phyloP scores from a whole-genome alignment of 257 asterid genomes.

The Solanum neorickii region DNA sequence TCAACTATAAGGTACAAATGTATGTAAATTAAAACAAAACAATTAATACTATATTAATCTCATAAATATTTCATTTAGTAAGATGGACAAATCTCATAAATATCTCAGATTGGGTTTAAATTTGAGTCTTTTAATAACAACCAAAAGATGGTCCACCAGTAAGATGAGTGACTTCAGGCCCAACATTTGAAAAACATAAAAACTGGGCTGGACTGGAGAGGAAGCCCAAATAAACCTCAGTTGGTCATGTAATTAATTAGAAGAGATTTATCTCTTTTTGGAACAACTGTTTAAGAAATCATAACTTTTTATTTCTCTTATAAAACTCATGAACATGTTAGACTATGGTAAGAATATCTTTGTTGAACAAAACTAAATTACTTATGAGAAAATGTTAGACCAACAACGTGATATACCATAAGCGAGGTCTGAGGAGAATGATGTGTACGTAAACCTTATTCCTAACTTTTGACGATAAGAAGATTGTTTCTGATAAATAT shows the following conservation, averaged over 20 bases:
- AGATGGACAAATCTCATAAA: background rate
- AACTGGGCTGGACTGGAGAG: background rate
- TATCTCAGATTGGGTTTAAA: background rate
- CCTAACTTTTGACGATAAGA: too few relatives aligned
- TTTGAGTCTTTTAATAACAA: background rate
- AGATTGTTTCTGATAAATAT: too few relatives aligned
- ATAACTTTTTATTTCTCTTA: background rate
- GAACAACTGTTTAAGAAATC: background rate
- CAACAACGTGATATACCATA: too few relatives aligned
- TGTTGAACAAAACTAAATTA: background rate
- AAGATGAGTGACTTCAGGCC: background rate
- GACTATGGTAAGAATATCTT: background rate
- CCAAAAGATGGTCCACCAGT: background rate
- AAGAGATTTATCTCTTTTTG: background rate
- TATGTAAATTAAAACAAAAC: background rate
- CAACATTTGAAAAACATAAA: background rate
- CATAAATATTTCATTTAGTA: background rate
- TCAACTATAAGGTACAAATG: background rate
- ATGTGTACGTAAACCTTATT: too few relatives aligned
- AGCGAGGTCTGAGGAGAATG: too few relatives aligned
- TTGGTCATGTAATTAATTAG: background rate
- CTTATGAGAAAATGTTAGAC: background rate
- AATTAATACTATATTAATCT: background rate
- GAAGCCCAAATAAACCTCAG: background rate
- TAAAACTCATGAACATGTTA: background rate